Conservation (phyloP, 2,329 filamentous ascomycete genomes). For the Sporothrix pseudoabietina region DNA sequence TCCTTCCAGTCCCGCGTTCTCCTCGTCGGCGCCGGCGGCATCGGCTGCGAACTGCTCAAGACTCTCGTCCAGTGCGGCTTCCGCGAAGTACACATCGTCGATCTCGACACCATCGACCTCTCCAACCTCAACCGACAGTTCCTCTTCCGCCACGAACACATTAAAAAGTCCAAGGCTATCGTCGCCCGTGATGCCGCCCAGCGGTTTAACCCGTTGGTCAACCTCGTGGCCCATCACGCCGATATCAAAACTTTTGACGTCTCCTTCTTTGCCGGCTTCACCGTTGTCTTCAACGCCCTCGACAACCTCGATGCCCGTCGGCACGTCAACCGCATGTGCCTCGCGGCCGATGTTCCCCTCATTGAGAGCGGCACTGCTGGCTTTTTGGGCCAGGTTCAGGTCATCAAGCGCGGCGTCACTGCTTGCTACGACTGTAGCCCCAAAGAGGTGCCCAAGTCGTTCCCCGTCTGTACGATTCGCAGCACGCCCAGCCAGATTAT, state of each 20-base stretch:
- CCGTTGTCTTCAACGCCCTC: slow-evolving; percentile 91
- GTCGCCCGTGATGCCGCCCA: slow-evolving; percentile 75
- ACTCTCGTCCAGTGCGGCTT: slow-evolving; percentile 92
- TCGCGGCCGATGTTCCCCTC: slow-evolving; percentile 85
- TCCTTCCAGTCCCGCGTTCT: slow-evolving; percentile 73
- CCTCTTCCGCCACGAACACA: slow-evolving; percentile 93
- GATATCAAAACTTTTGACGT: slow-evolving; percentile 97
- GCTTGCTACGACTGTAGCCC: slow-evolving; percentile 95
- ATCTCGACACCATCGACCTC: slow-evolving; percentile 96
- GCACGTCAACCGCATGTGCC: slow-evolving; percentile 96
- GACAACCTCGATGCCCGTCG: slow-evolving; percentile 93
- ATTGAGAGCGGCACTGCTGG: slow-evolving; percentile 97
- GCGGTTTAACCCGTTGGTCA: slow-evolving; percentile 85
- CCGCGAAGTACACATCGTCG: slow-evolving; percentile 89
- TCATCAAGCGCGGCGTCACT: slow-evolving; percentile 87
- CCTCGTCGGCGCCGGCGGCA: slow-evolving; percentile 94
- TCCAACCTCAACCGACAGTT: slow-evolving; percentile 98
- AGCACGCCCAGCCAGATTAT: slow-evolving; percentile 96
- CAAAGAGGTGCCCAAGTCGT: slow-evolving; percentile 89
- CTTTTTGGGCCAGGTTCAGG: slow-evolving; percentile 96
- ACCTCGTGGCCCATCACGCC: slow-evolving; percentile 84
- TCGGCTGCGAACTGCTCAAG: slow-evolving; percentile 96
- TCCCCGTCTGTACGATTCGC: slow-evolving; percentile 94
- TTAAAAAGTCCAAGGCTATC: slow-evolving; percentile 94
- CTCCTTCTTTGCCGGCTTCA: slow-evolving; percentile 82